Base-by-base conservation (phyloP, 2,329 filamentous ascomycete genomes). In the Fusarium secorum region DNA sequence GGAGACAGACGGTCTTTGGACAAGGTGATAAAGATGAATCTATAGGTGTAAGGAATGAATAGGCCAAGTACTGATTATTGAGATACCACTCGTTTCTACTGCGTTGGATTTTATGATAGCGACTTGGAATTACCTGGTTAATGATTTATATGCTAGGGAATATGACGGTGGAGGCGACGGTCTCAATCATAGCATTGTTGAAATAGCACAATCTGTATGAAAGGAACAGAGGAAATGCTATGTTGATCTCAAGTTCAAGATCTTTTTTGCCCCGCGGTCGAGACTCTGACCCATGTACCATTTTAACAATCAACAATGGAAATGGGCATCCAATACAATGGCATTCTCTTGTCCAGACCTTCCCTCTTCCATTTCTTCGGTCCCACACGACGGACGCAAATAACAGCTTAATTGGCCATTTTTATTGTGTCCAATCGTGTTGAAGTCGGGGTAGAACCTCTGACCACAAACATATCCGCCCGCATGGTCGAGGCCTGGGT, bases 361-460 rank as follows among this genome's bases (percentile, higher is more conserved):
- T 30, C 44, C 68, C 35, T 41, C 35, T 26, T 48, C 68, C 54
- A 42, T 49, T 13, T 48, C 53, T 46, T 71, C 52, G 54, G 68
- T 15, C 57, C 56, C 55, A 64, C 55, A 56, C 56, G 62, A 53
- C 55, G 28, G 62, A 52, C 44, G 32, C 22, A 46, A 44, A 24
- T 8, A 26, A 51, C 36, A 48, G 46, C n/a, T 41, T 52, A 60
- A 59, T 70, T 46, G 60, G 58, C 20, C 38, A n/a, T 53, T 54
- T 60, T 44, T 22, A 33, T 33, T 26, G 41, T 38, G 44, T 17
- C 35, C 49, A 67, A 65, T 71, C 55, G 54, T 51, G 46, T 46
- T 45, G 32, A 30, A 32, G 35, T 36, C 68, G 68, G 68, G 52
- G 33, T 56, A 60, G 39, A 51, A 39, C 45, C 69, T 72, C 69